phyloP scores from a whole-genome alignment of 2,329 filamentous ascomycete species.

The Apiospora aurea region DNA sequence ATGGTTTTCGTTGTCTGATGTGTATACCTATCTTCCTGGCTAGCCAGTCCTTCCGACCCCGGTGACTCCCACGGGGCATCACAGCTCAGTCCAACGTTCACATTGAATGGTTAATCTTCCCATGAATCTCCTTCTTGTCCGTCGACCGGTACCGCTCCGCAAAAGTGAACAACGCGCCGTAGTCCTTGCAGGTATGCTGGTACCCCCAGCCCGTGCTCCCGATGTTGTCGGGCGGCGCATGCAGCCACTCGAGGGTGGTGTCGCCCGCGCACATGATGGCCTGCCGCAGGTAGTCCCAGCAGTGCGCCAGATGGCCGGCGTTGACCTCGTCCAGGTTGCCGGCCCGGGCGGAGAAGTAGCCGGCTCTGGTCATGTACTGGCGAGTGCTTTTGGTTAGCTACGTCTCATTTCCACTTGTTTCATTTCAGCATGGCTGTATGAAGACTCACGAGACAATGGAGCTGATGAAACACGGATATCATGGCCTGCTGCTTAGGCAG shows the following conservation, averaged over 20 bases:
- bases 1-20: no score
- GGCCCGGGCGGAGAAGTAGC: neutral
- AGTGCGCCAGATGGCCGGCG: neutral
- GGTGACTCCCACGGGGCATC: no score
- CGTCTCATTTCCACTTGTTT: no score
- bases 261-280: constrained; percentile 19
- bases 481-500: no score
- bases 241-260: constrained; percentile 16
- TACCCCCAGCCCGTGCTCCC: constrained; percentile 13
- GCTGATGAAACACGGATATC: constrained; percentile 14
- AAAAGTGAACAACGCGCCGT: no score
- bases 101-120: no score
- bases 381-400: neutral
- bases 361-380: neutral
- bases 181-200: constrained; percentile 19
- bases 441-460: neutral
- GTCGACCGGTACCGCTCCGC: no score
- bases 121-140: no score
- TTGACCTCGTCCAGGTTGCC: neutral
- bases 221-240: neutral
- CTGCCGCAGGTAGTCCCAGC: constrained; percentile 21
- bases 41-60: no score
- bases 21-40: neutral
- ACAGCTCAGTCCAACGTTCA: no score
- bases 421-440: neutral